Evolutionary conservation across 495 filamentous ascomycete species (phyloP).

Genomic region (Penicillium ucsense): DNA sequence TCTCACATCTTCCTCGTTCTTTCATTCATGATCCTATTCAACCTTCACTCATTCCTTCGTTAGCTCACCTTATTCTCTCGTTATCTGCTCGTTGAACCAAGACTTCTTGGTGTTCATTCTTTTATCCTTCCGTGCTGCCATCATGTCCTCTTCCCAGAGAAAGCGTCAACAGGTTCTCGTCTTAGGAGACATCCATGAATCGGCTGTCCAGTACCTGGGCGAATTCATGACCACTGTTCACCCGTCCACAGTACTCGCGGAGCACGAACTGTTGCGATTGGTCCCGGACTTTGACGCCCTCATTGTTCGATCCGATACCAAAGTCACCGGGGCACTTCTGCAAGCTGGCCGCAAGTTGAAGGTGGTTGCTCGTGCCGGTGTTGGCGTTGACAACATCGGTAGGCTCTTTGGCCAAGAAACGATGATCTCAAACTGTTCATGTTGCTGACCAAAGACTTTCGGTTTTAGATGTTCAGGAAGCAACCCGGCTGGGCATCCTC

Average conservation of each 20-base stretch:
- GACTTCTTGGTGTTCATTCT: too few relatives aligned
- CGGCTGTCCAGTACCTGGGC: too few relatives aligned
- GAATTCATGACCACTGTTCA: too few relatives aligned
- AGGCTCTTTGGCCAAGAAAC: background rate
- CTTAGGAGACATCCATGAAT: too few relatives aligned
- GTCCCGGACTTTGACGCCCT: conserved; percentile 58
- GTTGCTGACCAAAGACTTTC: background rate
- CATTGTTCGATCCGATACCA: conserved; percentile 63
- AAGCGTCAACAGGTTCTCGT: too few relatives aligned
- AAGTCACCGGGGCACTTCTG: conserved; percentile 53
- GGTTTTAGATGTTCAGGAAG: conserved; percentile 46
- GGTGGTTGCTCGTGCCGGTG: conserved; percentile 65
- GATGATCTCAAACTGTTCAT: background rate
- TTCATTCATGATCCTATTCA: too few relatives aligned
- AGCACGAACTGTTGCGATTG: conserved; percentile 45
- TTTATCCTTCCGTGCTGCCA: too few relatives aligned
- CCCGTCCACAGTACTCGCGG: background rate
- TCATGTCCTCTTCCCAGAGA: too few relatives aligned
- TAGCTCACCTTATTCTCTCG: too few relatives aligned
- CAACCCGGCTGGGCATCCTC: conserved; percentile 56
- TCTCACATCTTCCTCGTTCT: too few relatives aligned
- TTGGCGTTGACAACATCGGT: conserved; percentile 66
- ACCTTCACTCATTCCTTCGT: too few relatives aligned
- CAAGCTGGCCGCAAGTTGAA: conserved; percentile 48
- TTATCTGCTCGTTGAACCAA: too few relatives aligned